Percentiles rank a stretch among this genome's conserved stretches.
Evolutionary conservation across 345 rosid species (phyloP).

Genomic region (Limnanthes douglasii): DNA sequence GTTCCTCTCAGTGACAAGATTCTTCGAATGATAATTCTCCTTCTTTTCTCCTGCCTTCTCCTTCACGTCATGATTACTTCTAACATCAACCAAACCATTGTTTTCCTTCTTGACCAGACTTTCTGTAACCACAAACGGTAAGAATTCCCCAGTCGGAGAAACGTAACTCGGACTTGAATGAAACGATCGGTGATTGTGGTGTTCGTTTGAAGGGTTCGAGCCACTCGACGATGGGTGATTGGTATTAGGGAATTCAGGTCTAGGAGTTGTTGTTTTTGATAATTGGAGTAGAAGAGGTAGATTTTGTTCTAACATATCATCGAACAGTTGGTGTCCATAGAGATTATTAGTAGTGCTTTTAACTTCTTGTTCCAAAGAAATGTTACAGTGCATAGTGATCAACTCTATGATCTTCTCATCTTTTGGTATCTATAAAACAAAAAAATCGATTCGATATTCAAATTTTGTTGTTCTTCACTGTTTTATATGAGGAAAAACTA

Average conservation of each 20-base stretch:
- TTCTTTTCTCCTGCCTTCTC: too few relatives aligned
- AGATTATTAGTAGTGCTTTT: constrained; percentile 7
- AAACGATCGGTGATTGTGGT: constrained; percentile 12
- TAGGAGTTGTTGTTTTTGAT: constrained; percentile 10
- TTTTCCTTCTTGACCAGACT: constrained; percentile 10
- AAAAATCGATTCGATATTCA: not conserved
- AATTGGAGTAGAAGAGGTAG: constrained; percentile 6
- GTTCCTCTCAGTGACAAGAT: constrained; percentile 67
- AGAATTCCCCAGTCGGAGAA: constrained; percentile 10
- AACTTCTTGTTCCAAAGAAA: constrained; percentile 13
- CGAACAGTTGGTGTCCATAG: constrained; percentile 6
- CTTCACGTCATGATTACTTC: too few relatives aligned
- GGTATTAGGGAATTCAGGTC: constrained; percentile 8
- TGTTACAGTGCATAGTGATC: constrained; percentile 24
- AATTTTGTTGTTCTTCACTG: constrained; percentile 1
- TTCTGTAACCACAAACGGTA: constrained; percentile 9
- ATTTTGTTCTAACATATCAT: constrained; percentile 10
- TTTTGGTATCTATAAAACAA: constrained; percentile 28
- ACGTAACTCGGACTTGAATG: constrained; percentile 10
- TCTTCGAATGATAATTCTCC: constrained; percentile 40
- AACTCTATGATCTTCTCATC: constrained; percentile 43
- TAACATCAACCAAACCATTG: too few relatives aligned
- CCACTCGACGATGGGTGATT: constrained; percentile 23
- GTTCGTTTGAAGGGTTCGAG: constrained; percentile 28
- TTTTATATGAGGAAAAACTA: not conserved